These are phyloP conservation scores for Diaporthe velutina DNA, from an alignment of 2,329 filamentous ascomycete genomes.

Conservation along the genomic window DNA sequence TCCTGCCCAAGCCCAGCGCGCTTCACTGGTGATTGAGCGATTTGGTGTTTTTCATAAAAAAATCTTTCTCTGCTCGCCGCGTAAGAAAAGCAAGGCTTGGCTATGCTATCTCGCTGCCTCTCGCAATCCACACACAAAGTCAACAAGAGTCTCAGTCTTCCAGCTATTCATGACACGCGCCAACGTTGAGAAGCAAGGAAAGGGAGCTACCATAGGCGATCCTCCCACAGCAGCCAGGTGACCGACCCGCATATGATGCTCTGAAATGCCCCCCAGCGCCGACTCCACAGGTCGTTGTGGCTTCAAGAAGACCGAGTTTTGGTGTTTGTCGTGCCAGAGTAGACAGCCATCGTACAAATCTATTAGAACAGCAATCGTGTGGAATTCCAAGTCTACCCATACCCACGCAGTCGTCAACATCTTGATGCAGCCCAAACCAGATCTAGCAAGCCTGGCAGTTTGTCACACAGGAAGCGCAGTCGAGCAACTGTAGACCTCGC, in stretches of 20 bases:
- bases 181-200: background rate
- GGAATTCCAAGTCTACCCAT: background rate
- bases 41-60: background rate
- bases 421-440: background rate
- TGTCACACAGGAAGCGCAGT: background rate
- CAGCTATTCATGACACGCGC: background rate
- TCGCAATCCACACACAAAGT: background rate
- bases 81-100: background rate
- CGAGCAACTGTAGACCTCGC: background rate
- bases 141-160: background rate
- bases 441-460: background rate
- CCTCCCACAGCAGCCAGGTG: background rate
- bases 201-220: background rate
- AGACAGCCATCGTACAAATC: slow-evolving; percentile 5
- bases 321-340: background rate
- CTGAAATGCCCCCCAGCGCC: too few relatives aligned
- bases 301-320: background rate
- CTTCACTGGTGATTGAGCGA: background rate
- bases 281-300: background rate
- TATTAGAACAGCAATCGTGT: slow-evolving; percentile 6
- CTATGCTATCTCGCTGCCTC: slow-evolving; percentile 8
- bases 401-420: background rate
- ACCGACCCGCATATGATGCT: background rate
- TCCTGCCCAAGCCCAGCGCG: background rate
- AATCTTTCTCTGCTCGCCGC: background rate